Evolutionary conservation across 108 stramenopile species (phyloP), one percentile per base, ranked within the genome.

Genomic region (Cylindrotheca fusiformis): DNA sequence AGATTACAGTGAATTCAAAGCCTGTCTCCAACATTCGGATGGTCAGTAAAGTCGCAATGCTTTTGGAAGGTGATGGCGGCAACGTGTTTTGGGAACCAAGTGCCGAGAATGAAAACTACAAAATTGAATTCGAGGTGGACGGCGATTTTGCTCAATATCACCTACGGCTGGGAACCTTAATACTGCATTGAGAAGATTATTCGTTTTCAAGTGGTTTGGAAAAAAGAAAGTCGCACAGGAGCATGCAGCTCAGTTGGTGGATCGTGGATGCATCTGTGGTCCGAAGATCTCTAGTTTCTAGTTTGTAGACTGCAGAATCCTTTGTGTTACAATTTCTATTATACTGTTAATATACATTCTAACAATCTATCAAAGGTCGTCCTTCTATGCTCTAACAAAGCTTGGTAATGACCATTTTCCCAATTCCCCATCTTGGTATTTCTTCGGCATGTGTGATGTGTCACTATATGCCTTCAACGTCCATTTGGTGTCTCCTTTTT

Each of bases 381-480:
- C n/a, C n/a, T n/a, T n/a, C n/a, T n/a, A n/a, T n/a, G n/a, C n/a
- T n/a, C n/a, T 41, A 14, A 41, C 36, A 41, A 41, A 41, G 14
- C 36, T 41, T 6, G 36, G 36, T 41, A 41, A 41, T 6, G 36
- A 41, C 36, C 36, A 41, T 14, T 41, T 41, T 41, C 36, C 36
- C 36, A 41, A 14, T 14, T 41, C 36, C 6, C 36, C 36, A 41
- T 41, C 36, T 10, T 14, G 14, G 51, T 83, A 88, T 24, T 79
- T 68, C 22, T 80, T 84, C 3, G 84, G 84, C 87, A 88, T 88
- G 67, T 88, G 87, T 17, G 68, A 58, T 6, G 79, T 79, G 46
- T 71, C 68, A 1, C 84, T 78, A 52, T 88, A 88, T 52, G 73
- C 71, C 48, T 85, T 84, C 60, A 83, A 48, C n/a, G 47, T 68